phyloP scores from a whole-genome alignment of 352 stramenopile genomes.

The Phytophthora fragariae region DNA sequence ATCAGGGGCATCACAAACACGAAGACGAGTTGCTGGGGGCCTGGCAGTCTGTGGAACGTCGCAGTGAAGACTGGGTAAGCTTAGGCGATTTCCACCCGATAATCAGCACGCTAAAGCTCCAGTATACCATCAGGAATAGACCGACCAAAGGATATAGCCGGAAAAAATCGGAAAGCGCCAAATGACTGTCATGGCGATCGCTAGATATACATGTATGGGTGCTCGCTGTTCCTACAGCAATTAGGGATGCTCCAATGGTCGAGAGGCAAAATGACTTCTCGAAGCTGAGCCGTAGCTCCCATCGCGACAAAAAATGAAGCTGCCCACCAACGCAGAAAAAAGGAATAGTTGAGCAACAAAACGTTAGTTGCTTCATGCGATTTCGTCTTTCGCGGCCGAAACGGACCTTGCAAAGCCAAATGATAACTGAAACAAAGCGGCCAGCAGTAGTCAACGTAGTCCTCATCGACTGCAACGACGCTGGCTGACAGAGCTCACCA shows the following conservation, averaged over 20 bases:
- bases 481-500: neutral
- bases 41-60: neutral
- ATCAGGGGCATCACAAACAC: neutral
- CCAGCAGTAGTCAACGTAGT: neutral
- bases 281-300: neutral
- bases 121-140: neutral
- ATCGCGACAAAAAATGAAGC: slow-evolving; percentile 1
- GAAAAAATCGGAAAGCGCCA: neutral
- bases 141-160: neutral
- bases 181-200: neutral
- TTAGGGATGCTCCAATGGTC: neutral
- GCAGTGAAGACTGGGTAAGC: neutral
- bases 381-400: neutral
- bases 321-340: neutral
- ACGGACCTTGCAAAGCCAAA: neutral
- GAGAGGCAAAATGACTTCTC: neutral
- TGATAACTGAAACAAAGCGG: too few species aligned
- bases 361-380: neutral
- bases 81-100: neutral
- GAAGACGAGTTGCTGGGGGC: neutral
- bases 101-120: neutral
- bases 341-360: neutral
- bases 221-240: neutral
- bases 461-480: neutral
- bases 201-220: neutral